Evolutionary conservation across 208 protist genomes (phyloP), one percentile per base, ranked within the genome.

Genomic region (Plasmodiophora brassicae): DNA sequence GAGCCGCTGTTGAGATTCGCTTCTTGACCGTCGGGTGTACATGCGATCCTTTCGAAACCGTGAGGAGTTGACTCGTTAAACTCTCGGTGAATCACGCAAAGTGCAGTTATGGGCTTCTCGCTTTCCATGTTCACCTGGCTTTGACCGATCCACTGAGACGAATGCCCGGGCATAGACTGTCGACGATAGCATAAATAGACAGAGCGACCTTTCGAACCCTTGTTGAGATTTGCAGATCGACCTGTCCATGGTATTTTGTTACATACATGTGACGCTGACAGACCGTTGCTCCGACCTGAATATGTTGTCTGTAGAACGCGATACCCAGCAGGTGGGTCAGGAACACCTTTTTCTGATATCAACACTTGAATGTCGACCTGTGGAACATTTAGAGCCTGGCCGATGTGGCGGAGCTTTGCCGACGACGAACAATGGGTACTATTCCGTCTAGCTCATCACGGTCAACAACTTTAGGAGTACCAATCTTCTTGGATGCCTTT

Each of bases 351-450:
- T 5, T 78, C 65, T n/a, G 65, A 78, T 14, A 78, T 78, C 65
- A 78, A 38, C 65, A 78, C 65, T 78, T 78, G 65, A 78, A 78
- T 78, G 41, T 78, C 65, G 14, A 78, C 65, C 65, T 78, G n/a
- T 14, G 20, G 32, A 78, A 57, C 25, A 78, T 32, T 38, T 5
- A 38, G 41, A 78, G 32, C 5, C n/a, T 5, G 65, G 65, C 65
- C 20, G n/a, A 78, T 36, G 32, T 38, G n/a, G n/a, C n/a, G n/a
- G 65, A 78, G 41, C 32, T 32, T 8, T 14, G n/a, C 14, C 50
- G 14, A 36, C 32, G 20, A 78, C n/a, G 5, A 14, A 78, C 65
- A 78, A 78, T 78, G 5, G 65, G 65, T n/a, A 32, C 65, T n/a
- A 32, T 78, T 78, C 65, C 65, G 65, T 78, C 65, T 5, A 38